phyloP scores from a whole-genome alignment of 78 protist genomes.

The Fonticula alba region DNA sequence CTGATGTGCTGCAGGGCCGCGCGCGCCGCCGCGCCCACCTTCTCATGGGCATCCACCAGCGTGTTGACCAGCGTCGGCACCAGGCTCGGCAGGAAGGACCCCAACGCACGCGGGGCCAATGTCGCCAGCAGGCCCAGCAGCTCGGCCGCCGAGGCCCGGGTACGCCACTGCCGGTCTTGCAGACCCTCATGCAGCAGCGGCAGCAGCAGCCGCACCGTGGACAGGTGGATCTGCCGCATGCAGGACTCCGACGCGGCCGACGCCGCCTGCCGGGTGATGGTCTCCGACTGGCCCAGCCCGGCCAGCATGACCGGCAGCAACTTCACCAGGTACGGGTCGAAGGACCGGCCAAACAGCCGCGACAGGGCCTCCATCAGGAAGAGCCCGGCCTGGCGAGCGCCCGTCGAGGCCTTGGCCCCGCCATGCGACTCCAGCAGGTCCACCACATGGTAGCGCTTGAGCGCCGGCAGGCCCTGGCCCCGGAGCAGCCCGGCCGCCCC shows the following conservation, averaged over 20 bases:
- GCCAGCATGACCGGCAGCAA: slow-evolving; percentile 53
- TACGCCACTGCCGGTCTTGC: slow-evolving; percentile 65
- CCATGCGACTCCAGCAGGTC: slow-evolving; percentile 17
- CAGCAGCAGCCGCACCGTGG: slow-evolving; percentile 56
- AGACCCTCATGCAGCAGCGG: slow-evolving; percentile 55
- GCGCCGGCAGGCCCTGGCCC: slow-evolving; percentile 57
- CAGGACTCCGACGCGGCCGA: slow-evolving; percentile 43
- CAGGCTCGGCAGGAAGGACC: slow-evolving; percentile 59
- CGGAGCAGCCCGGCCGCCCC: slow-evolving; percentile 74
- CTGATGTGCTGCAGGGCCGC: slow-evolving; percentile 73
- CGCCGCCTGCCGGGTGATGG: slow-evolving; percentile 42
- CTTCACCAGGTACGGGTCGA: slow-evolving; percentile 75
- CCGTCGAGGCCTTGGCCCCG: slow-evolving; percentile 15
- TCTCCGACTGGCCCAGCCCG: slow-evolving; percentile 49
- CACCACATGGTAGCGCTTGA: slow-evolving; percentile 38
- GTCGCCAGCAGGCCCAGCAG: slow-evolving; percentile 79
- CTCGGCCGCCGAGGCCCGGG: slow-evolving; percentile 50
- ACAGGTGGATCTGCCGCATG: slow-evolving; percentile 50
- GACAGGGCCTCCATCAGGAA: slow-evolving; percentile 40
- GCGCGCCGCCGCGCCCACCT: slow-evolving; percentile 55
- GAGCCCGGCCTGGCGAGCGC: slow-evolving; percentile 58
- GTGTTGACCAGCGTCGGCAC: slow-evolving; percentile 61
- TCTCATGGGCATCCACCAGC: slow-evolving; percentile 56
- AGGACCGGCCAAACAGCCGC: slow-evolving; percentile 46
- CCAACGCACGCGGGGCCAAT: slow-evolving; percentile 76